Conservation (phyloP, 1,284 basidiomycete genomes). For the Trametes polyzona region DNA sequence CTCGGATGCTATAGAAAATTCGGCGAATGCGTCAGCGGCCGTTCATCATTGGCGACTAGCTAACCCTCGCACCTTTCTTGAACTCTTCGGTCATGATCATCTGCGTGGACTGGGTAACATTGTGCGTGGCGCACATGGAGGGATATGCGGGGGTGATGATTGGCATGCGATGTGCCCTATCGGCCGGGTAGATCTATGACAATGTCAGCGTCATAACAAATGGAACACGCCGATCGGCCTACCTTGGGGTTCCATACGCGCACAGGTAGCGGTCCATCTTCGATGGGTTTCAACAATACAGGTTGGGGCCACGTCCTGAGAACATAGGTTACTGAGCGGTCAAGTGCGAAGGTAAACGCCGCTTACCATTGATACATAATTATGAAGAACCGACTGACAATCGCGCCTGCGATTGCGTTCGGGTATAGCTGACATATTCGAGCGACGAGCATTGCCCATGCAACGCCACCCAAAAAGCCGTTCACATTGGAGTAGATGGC, state of each 20-base stretch:
- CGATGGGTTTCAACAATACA: constrained; percentile 94
- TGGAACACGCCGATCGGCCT: constrained; percentile 14
- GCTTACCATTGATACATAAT: constrained; percentile 96
- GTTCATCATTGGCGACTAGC: background rate
- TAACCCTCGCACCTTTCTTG: constrained; percentile 70
- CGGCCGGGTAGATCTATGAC: constrained; percentile 84
- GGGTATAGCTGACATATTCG: constrained; percentile 99
- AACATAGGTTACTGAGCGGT: background rate
- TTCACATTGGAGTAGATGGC: constrained; percentile 99
- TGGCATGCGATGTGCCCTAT: constrained; percentile 97
- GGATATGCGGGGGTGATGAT: constrained; percentile 99
- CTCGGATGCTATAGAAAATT: constrained; percentile 79
- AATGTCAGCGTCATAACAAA: background rate
- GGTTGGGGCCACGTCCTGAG: constrained; percentile 96
- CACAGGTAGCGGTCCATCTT: constrained; percentile 91
- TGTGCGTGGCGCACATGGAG: constrained; percentile 99
- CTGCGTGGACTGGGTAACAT: constrained; percentile 95
- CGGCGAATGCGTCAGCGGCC: background rate
- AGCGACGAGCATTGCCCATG: constrained; percentile 98
- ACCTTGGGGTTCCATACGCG: constrained; percentile 99
- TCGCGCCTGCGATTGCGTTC: constrained; percentile 91
- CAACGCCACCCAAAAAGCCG: constrained; percentile 97
- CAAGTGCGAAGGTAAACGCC: constrained; percentile 12
- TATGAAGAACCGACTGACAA: constrained; percentile 96
- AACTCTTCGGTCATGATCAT: constrained; percentile 97